Evolutionary conservation across 1,284 basidiomycete species (phyloP).

Genomic region (Thecaphora thlaspeos): DNA sequence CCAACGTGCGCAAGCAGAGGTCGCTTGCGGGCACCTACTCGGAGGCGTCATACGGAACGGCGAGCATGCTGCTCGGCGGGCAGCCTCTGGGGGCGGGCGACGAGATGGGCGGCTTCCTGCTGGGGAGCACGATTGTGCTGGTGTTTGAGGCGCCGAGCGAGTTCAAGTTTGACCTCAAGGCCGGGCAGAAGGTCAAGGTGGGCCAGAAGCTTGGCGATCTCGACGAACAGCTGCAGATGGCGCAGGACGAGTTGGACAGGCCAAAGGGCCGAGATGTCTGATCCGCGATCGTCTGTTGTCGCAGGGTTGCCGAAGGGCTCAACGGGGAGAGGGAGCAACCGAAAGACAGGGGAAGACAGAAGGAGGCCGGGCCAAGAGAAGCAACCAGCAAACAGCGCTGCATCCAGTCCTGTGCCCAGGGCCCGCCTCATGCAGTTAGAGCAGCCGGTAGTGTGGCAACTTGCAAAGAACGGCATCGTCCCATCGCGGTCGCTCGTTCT

Average conservation of each 20-base stretch:
- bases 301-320: too few species aligned
- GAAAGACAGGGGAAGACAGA: too few species aligned
- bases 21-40: slow-evolving; percentile 73
- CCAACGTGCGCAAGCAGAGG: slow-evolving; percentile 48
- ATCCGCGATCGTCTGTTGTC: background rate
- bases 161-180: slow-evolving; percentile 77
- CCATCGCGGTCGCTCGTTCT: too few species aligned
- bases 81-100: slow-evolving; percentile 84
- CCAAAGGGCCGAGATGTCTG: background rate
- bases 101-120: slow-evolving; percentile 95
- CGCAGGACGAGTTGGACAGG: slow-evolving; percentile 2
- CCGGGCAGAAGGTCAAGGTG: slow-evolving; percentile 83
- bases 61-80: slow-evolving; percentile 69
- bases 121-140: slow-evolving; percentile 93
- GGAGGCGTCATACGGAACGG: slow-evolving; percentile 67
- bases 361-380: too few species aligned
- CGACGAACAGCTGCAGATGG: slow-evolving; percentile 3
- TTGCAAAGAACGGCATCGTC: too few species aligned
- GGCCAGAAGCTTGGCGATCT: slow-evolving; percentile 67
- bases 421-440: too few species aligned
- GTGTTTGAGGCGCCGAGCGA: slow-evolving; percentile 89
- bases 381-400: too few species aligned
- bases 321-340: too few species aligned
- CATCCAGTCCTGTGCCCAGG: too few species aligned
- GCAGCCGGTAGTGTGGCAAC: too few species aligned